phyloP scores from a whole-genome alignment of 495 filamentous ascomycete species.

The Trichoderma erinaceum region DNA sequence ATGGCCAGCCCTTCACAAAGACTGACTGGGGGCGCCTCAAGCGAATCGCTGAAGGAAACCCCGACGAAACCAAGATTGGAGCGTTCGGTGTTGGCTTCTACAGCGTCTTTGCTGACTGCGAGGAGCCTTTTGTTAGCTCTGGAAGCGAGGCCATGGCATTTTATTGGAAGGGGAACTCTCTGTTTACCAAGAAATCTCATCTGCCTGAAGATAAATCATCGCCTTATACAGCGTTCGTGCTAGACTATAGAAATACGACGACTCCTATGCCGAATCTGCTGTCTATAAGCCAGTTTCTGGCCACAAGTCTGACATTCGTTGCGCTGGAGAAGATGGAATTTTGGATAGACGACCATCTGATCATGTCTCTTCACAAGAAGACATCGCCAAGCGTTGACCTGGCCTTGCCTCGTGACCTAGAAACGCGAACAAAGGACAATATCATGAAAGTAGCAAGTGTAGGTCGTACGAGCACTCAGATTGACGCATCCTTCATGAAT shows the following conservation, averaged over 20 bases:
- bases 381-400: slow-evolving; percentile 66
- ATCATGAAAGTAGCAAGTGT: slow-evolving; percentile 75
- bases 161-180: slow-evolving; percentile 93
- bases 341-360: slow-evolving; percentile 78
- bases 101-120: slow-evolving; percentile 95
- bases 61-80: slow-evolving; percentile 97
- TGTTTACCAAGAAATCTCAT: slow-evolving; percentile 79
- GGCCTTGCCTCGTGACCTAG: slow-evolving; percentile 70
- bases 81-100: slow-evolving; percentile 99
- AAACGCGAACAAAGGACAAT: slow-evolving; percentile 71
- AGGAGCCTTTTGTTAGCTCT: slow-evolving; percentile 92
- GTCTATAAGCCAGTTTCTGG: slow-evolving; percentile 82
- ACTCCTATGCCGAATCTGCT: slow-evolving; percentile 80
- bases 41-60: slow-evolving; percentile 96
- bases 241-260: slow-evolving; percentile 83
- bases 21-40: slow-evolving; percentile 93
- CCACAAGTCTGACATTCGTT: slow-evolving; percentile 94
- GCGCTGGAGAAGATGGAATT: slow-evolving; percentile 80
- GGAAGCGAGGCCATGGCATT: slow-evolving; percentile 93
- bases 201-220: slow-evolving; percentile 56
- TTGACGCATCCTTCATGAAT: slow-evolving; percentile 88
- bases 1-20: slow-evolving; percentile 75
- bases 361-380: slow-evolving; percentile 75
- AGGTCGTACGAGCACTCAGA: slow-evolving; percentile 74
- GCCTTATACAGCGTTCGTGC: slow-evolving; percentile 77